Conservation (phyloP, 768 basidiomycete species). For the Russula foetens region DNA sequence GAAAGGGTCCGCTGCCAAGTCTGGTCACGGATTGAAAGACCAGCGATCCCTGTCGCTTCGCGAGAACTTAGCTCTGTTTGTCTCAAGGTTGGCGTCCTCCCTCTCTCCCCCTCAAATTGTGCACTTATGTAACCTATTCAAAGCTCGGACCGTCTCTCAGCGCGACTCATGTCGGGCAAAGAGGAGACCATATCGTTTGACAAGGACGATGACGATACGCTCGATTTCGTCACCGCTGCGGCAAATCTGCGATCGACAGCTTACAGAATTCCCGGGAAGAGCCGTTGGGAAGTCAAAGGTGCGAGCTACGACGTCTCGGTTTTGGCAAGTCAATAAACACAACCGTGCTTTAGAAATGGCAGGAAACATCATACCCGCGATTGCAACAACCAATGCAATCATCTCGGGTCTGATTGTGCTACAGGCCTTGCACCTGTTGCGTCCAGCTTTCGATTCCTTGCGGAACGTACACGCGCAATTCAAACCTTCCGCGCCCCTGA, state of each 20-base stretch:
- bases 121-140: background rate
- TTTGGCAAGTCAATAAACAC: background rate
- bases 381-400: conserved; percentile 98
- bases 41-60: conserved; percentile 68
- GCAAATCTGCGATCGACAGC: conserved; percentile 88
- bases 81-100: conserved; percentile 55
- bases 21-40: conserved; percentile 54
- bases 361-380: conserved; percentile 98
- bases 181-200: conserved; percentile 74
- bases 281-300: conserved; percentile 97
- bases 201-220: conserved; percentile 95
- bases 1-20: background rate
- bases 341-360: conserved; percentile 74
- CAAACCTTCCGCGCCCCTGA: conserved; percentile 72
- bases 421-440: conserved; percentile 81
- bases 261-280: conserved; percentile 84
- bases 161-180: conserved; percentile 56
- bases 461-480: conserved; percentile 76
- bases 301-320: conserved; percentile 7
- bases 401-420: conserved; percentile 92
- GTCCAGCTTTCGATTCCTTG: conserved; percentile 47
- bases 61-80: conserved; percentile 78
- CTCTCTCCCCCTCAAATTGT: background rate
- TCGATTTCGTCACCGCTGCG: conserved; percentile 94
- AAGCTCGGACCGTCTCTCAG: conserved; percentile 75